phyloP scores from a whole-genome alignment of 495 filamentous ascomycete species.

The Lindgomyces ingoldianus region DNA sequence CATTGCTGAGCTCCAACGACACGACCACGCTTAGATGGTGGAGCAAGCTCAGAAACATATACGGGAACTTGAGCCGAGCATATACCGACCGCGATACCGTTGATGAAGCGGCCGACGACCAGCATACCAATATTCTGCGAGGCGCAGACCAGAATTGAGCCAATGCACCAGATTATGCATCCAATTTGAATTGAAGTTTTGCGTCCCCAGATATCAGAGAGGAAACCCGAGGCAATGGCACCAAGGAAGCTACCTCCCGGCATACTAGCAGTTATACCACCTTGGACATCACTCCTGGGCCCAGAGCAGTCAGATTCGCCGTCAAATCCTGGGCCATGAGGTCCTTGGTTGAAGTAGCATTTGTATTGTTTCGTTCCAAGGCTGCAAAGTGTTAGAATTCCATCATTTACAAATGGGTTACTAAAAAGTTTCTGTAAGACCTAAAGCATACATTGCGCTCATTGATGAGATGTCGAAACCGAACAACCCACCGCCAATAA shows the following conservation, averaged over 20 bases:
- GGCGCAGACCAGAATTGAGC: constrained; percentile 69
- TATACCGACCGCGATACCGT: constrained; percentile 74
- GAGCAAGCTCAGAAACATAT: constrained; percentile 73
- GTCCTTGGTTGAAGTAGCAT: constrained; percentile 47
- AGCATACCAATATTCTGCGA: constrained; percentile 74
- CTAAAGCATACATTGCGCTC: constrained; percentile 62
- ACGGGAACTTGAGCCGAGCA: constrained; percentile 79
- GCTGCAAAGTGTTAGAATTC: constrained; percentile 27
- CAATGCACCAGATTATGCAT: constrained; percentile 67
- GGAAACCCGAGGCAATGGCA: constrained; percentile 64
- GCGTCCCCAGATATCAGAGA: constrained; percentile 68
- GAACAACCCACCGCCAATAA: constrained; percentile 77
- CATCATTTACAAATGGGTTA: no score
- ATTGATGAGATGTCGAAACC: constrained; percentile 84
- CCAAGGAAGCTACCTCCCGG: constrained; percentile 74
- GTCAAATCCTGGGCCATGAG: constrained; percentile 53
- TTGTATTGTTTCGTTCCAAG: constrained; percentile 58
- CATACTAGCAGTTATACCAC: constrained; percentile 60
- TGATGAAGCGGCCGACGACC: constrained; percentile 72
- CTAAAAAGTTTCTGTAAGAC: neutral
- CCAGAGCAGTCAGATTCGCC: constrained; percentile 35
- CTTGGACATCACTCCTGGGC: constrained; percentile 41
- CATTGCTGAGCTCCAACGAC: constrained; percentile 75
- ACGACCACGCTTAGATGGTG: constrained; percentile 67
- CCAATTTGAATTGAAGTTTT: constrained; percentile 67